Evolutionary conservation across 1,139 yeast genomes (phyloP).

Genomic region (Magnusiomyces sp.): DNA sequence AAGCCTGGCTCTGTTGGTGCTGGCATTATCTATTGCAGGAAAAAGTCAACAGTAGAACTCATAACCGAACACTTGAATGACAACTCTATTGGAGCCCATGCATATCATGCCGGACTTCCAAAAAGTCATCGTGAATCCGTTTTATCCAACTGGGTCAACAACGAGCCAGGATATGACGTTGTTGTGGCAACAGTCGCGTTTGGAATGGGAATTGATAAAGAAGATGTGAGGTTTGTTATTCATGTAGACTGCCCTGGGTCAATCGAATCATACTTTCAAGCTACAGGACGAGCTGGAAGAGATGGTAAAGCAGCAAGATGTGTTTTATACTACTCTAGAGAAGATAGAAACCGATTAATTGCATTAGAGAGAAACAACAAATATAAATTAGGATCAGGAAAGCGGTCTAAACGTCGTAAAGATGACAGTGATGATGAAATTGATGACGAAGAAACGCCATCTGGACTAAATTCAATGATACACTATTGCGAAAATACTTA

Average conservation of each 20-base stretch:
- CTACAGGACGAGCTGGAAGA: constrained; percentile 93
- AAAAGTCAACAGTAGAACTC: constrained; percentile 72
- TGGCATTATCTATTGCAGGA: constrained; percentile 83
- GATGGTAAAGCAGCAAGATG: constrained; percentile 77
- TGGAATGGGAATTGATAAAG: constrained; percentile 95
- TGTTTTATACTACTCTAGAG: constrained; percentile 51
- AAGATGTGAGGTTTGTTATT: constrained; percentile 80
- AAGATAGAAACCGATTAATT: constrained; percentile 46
- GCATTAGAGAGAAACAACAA: constrained; percentile 4
- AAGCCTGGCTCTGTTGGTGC: constrained; percentile 29
- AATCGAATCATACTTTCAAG: constrained; percentile 86
- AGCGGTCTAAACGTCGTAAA: constrained; percentile 39
- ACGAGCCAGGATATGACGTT: constrained; percentile 23
- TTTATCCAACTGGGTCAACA: constrained; percentile 57
- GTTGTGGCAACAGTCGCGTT: constrained; percentile 77
- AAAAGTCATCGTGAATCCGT: constrained; percentile 55
- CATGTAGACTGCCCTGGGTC: constrained; percentile 80
- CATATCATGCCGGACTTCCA: constrained; percentile 79
- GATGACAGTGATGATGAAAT: background rate
- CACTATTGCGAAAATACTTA: constrained; percentile 75
- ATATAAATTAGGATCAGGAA: constrained; percentile 59
- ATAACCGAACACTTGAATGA: constrained; percentile 51
- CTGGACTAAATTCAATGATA: constrained; percentile 44
- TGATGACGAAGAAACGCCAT: background rate
- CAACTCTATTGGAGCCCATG: constrained; percentile 55